A percentile compares a stretch with the other conserved stretches of the same genome.
Conservation (phyloP, 306 rosid species). For the Arachis stenosperma region DNA sequence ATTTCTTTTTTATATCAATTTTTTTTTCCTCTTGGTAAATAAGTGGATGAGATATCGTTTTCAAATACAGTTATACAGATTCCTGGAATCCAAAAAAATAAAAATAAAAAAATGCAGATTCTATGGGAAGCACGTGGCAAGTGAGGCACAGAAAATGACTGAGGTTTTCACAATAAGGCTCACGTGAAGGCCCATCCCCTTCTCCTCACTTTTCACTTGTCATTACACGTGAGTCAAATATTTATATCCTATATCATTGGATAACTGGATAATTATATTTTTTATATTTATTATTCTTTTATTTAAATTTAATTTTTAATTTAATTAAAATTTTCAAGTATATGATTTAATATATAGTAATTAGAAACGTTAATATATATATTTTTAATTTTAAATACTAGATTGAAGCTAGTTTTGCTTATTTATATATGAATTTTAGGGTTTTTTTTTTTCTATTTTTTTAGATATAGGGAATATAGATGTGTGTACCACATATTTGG, state of each 20-base stretch:
- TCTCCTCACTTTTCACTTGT: background rate
- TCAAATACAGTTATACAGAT: background rate
- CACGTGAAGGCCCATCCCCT: conserved; percentile 42
- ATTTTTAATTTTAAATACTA: too few relatives aligned
- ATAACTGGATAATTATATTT: background rate
- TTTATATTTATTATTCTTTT: too few relatives aligned
- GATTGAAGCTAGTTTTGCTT: too few relatives aligned
- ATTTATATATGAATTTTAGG: too few relatives aligned
- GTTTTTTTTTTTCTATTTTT: too few relatives aligned
- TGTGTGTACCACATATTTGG: background rate
- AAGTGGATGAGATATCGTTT: background rate
- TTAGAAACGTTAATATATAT: too few relatives aligned
- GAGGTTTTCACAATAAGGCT: conserved; percentile 19
- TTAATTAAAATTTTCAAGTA: too few relatives aligned
- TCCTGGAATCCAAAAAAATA: background rate
- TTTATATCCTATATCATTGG: background rate
- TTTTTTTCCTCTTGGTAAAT: too few relatives aligned
- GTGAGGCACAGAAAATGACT: conserved; percentile 10
- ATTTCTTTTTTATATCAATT: too few relatives aligned
- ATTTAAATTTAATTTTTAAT: too few relatives aligned
- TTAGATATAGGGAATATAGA: background rate
- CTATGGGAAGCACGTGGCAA: conserved; percentile 33
- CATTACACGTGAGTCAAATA: background rate
- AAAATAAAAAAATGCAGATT: background rate
- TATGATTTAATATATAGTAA: too few relatives aligned